A percentile compares a stretch with the other conserved stretches of the same genome.
These are phyloP conservation scores for Leccinum variicolor DNA, from an alignment of 768 basidiomycete genomes.

Conservation along the genomic window DNA sequence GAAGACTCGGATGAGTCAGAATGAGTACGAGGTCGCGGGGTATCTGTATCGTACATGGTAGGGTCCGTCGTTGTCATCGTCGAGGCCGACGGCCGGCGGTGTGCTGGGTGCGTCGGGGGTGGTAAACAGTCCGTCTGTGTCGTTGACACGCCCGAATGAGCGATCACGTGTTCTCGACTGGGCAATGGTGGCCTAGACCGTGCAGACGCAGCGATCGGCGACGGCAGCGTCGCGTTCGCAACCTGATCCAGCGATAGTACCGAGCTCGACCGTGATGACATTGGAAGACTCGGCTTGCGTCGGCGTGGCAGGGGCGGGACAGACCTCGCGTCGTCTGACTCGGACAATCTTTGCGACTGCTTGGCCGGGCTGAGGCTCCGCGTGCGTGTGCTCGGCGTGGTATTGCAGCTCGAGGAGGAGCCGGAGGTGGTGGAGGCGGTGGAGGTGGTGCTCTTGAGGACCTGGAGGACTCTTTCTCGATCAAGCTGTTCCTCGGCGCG, in stretches of 20 bases:
- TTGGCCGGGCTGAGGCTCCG: constrained; percentile 33
- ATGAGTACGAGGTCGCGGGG: constrained; percentile 10
- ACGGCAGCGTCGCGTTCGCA: constrained; percentile 34
- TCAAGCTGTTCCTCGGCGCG: constrained; percentile 65
- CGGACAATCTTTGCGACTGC: neutral
- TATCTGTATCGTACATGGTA: constrained; percentile 21
- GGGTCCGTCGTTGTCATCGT: constrained; percentile 13
- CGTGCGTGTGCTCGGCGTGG: constrained; percentile 10
- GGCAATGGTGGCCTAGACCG: constrained; percentile 25
- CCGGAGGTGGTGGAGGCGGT: constrained; percentile 11
- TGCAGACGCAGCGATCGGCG: neutral
- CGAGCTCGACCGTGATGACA: constrained; percentile 31
- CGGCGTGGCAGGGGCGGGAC: constrained; percentile 37
- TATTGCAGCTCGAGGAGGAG: neutral
- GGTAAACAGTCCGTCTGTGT: constrained; percentile 14
- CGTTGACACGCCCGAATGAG: constrained; percentile 1
- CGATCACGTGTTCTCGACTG: constrained; percentile 15
- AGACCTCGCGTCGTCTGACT: constrained; percentile 20
- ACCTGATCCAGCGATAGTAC: constrained; percentile 40
- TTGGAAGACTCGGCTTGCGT: constrained; percentile 32
- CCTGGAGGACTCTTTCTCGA: constrained; percentile 65
- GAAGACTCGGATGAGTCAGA: neutral
- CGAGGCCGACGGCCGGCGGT: constrained; percentile 37
- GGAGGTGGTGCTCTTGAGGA: constrained; percentile 58
- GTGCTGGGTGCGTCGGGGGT: constrained; percentile 54